Percentiles rank a stretch among this genome's conserved stretches.
phyloP scores from a whole-genome alignment of 1,284 basidiomycete species.

The Ustilago shanxiensis region DNA sequence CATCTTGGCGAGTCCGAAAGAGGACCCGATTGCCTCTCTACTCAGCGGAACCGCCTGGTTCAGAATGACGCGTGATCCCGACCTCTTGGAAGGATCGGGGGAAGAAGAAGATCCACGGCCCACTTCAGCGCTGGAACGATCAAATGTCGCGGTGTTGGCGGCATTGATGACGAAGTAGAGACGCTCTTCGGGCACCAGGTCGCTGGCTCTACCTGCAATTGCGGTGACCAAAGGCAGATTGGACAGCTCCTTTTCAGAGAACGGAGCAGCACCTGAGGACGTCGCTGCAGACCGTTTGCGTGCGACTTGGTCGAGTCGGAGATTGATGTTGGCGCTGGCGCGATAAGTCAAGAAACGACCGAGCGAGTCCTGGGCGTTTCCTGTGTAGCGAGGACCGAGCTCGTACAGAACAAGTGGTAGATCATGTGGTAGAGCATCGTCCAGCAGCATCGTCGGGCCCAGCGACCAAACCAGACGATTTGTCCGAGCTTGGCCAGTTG shows the following conservation, averaged over 20 bases:
- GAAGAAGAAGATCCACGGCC: background rate
- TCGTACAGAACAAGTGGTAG: slow-evolving; percentile 56
- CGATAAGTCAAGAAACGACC: slow-evolving; percentile 63
- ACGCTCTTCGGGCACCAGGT: slow-evolving; percentile 48
- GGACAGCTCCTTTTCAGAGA: slow-evolving; percentile 50
- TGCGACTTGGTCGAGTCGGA: slow-evolving; percentile 55
- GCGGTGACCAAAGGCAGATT: slow-evolving; percentile 54
- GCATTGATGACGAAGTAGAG: slow-evolving; percentile 61
- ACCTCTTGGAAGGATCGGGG: slow-evolving; percentile 27
- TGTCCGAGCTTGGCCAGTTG: background rate
- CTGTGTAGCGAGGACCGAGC: slow-evolving; percentile 55
- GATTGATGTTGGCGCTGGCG: slow-evolving; percentile 58
- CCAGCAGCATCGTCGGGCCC: slow-evolving; percentile 54
- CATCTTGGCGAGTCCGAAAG: slow-evolving; percentile 52
- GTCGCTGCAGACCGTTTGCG: slow-evolving; percentile 12
- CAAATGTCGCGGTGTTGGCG: slow-evolving; percentile 45
- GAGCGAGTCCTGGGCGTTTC: slow-evolving; percentile 62
- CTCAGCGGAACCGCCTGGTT: slow-evolving; percentile 54
- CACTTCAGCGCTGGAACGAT: slow-evolving; percentile 18
- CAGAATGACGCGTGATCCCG: slow-evolving; percentile 45
- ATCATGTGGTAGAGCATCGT: slow-evolving; percentile 55
- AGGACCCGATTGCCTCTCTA: slow-evolving; percentile 44
- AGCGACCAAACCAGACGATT: slow-evolving; percentile 61
- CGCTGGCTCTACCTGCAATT: slow-evolving; percentile 47
- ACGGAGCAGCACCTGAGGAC: slow-evolving; percentile 1